Evolutionary conservation across 257 asterid species (phyloP).

Genomic region (Fraxinus quadrangulata): DNA sequence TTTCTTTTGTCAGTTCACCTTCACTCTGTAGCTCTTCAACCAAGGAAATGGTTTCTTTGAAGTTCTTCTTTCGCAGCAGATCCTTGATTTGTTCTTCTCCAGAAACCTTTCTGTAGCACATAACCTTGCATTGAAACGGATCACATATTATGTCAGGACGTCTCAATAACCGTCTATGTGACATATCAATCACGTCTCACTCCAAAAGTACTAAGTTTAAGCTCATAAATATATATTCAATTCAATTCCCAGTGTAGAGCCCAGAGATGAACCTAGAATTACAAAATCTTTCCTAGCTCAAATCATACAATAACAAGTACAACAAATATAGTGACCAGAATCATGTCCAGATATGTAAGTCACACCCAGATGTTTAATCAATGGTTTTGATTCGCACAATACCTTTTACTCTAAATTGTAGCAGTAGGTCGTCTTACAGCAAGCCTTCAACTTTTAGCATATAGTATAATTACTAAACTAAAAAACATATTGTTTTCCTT

Average conservation of each 20-base stretch:
- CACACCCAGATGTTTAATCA: not conserved
- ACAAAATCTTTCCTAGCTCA: not conserved
- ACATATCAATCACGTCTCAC: conserved; percentile 6
- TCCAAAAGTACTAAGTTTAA: conserved; percentile 13
- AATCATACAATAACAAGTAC: conserved; percentile 9
- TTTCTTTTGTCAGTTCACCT: conserved; percentile 85
- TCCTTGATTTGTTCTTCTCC: conserved; percentile 88
- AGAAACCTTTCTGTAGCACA: conserved; percentile 77
- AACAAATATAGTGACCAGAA: conserved; percentile 6
- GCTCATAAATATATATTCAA: not conserved
- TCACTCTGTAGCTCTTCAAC: conserved; percentile 85
- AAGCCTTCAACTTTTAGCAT: conserved; percentile 12
- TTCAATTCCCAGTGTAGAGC: not conserved
- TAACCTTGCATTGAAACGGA: conserved; percentile 57
- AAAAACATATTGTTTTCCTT: not conserved
- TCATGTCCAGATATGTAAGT: conserved; percentile 3
- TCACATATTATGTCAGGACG: conserved; percentile 22
- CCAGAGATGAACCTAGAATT: conserved; percentile 11
- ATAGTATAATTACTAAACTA: not conserved
- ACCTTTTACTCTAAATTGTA: not conserved
- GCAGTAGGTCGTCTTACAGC: not conserved
- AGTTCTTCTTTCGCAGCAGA: conserved; percentile 73
- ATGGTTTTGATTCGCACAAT: not conserved
- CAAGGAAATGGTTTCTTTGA: conserved; percentile 76
- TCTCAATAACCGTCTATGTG: conserved; percentile 13